Conservation (phyloP, 2,329 filamentous ascomycete genomes). For the Fusarium acutatum region DNA sequence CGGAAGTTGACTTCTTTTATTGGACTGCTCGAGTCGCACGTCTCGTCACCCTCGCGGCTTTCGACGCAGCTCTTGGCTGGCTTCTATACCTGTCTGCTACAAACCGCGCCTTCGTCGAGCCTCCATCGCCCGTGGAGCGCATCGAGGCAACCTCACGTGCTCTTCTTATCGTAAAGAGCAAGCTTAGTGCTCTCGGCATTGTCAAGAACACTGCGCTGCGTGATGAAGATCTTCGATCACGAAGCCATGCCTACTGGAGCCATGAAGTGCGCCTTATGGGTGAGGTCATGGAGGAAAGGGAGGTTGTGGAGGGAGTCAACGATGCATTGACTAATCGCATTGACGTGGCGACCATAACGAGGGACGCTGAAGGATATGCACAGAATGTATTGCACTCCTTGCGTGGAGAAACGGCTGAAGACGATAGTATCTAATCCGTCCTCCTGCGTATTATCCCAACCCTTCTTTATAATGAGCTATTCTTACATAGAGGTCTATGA, state of each 20-base stretch:
- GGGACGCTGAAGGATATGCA: constrained; percentile 71
- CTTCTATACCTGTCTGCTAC: constrained; percentile 81
- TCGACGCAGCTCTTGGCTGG: constrained; percentile 71
- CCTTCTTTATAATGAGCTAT: constrained; percentile 36
- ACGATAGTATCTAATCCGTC: constrained; percentile 21
- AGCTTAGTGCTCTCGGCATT: constrained; percentile 76
- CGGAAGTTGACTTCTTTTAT: constrained; percentile 74
- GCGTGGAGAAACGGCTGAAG: constrained; percentile 33
- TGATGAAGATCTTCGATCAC: constrained; percentile 74
- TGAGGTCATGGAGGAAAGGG: constrained; percentile 80
- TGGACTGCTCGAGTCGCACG: constrained; percentile 74
- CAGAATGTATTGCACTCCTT: constrained; percentile 51
- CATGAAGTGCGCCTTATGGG: constrained; percentile 77
- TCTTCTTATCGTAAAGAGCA: constrained; percentile 69
- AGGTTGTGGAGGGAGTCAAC: constrained; percentile 76
- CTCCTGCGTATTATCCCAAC: constrained; percentile 34
- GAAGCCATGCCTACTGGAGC: constrained; percentile 79
- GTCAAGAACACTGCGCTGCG: constrained; percentile 82
- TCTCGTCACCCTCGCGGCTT: constrained; percentile 67
- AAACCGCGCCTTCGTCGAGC: constrained; percentile 76
- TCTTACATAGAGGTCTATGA: constrained; percentile 41
- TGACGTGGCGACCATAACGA: constrained; percentile 67
- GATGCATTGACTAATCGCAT: constrained; percentile 71
- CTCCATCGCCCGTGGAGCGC: constrained; percentile 69
- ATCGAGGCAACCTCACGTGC: constrained; percentile 66